phyloP scores from a whole-genome alignment of 2,329 filamentous ascomycete genomes.

The Arthrobotrys musiformis region DNA sequence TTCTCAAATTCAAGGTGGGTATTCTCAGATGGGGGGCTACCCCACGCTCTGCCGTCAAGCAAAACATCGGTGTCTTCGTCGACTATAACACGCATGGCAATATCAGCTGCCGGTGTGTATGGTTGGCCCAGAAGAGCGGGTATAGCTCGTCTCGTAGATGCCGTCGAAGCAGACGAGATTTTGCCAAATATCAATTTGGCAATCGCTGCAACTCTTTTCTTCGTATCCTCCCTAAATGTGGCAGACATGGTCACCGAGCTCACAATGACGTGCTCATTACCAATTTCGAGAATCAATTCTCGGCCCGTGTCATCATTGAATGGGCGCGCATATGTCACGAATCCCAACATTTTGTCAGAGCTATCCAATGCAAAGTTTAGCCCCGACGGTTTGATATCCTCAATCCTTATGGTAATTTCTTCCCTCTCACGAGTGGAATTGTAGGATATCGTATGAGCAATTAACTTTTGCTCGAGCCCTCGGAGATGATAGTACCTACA shows the following conservation, averaged over 20 bases:
- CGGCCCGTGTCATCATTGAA: constrained; percentile 80
- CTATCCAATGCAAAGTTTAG: constrained; percentile 72
- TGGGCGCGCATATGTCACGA: constrained; percentile 83
- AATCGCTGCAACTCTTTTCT: constrained; percentile 46
- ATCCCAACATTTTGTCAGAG: constrained; percentile 63
- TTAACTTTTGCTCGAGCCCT: constrained; percentile 85
- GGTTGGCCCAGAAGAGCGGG: constrained; percentile 40
- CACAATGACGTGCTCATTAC: constrained; percentile 69
- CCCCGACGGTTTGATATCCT: constrained; percentile 89
- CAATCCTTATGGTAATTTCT: constrained; percentile 82
- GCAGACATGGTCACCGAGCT: constrained; percentile 53
- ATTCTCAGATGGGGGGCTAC: constrained; percentile 29
- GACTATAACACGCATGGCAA: constrained; percentile 39
- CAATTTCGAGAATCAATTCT: constrained; percentile 84
- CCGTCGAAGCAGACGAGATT: constrained; percentile 25
- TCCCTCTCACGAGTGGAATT: constrained; percentile 75
- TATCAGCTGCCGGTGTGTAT: constrained; percentile 26
- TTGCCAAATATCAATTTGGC: constrained; percentile 49
- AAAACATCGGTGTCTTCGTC: constrained; percentile 48
- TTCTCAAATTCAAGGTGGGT: constrained; percentile 51
- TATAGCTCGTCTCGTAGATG: constrained; percentile 25
- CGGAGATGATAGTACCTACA: constrained; percentile 94
- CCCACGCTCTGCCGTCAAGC: constrained; percentile 42
- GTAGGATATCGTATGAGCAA: constrained; percentile 78
- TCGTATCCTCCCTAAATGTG: constrained; percentile 50